These are phyloP conservation scores for Ascochyta clinopodiicola DNA, from an alignment of 2,329 filamentous ascomycete genomes.

Conservation along the genomic window DNA sequence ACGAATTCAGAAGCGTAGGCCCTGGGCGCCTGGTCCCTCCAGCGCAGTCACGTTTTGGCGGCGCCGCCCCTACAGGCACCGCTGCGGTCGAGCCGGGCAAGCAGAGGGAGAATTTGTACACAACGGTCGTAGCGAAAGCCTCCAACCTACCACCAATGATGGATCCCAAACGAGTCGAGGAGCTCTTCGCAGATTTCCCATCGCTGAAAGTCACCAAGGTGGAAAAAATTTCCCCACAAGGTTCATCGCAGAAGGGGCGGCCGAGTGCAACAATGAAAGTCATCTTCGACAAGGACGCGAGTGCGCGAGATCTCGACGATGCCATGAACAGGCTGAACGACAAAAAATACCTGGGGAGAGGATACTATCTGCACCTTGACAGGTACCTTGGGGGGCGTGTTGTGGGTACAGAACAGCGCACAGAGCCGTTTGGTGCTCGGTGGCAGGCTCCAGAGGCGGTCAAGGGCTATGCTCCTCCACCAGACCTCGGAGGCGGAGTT, in stretches of 20 bases:
- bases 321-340: constrained; percentile 43
- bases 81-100: constrained; percentile 23
- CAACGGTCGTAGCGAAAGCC: constrained; percentile 39
- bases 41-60: constrained; percentile 26
- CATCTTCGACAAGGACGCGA: constrained; percentile 41
- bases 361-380: constrained; percentile 45
- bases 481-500: constrained; percentile 33
- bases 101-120: constrained; percentile 35
- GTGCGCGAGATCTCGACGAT: constrained; percentile 35
- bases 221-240: constrained; percentile 35
- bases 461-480: constrained; percentile 40
- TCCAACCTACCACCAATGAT: constrained; percentile 43
- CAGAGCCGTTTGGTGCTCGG: constrained; percentile 41
- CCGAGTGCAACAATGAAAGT: constrained; percentile 41
- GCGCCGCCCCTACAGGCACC: constrained; percentile 18
- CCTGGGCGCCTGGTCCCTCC: constrained; percentile 25
- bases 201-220: constrained; percentile 43
- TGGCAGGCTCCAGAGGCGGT: constrained; percentile 36
- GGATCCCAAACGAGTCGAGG: constrained; percentile 30
- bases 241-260: constrained; percentile 26
- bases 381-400: constrained; percentile 37
- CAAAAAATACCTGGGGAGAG: constrained; percentile 43
- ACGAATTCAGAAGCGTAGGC: constrained; percentile 26
- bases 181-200: constrained; percentile 39
- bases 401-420: constrained; percentile 31